Evolutionary conservation across 2,329 filamentous ascomycete genomes (phyloP).

Genomic region (Colletotrichum euphorbiae): DNA sequence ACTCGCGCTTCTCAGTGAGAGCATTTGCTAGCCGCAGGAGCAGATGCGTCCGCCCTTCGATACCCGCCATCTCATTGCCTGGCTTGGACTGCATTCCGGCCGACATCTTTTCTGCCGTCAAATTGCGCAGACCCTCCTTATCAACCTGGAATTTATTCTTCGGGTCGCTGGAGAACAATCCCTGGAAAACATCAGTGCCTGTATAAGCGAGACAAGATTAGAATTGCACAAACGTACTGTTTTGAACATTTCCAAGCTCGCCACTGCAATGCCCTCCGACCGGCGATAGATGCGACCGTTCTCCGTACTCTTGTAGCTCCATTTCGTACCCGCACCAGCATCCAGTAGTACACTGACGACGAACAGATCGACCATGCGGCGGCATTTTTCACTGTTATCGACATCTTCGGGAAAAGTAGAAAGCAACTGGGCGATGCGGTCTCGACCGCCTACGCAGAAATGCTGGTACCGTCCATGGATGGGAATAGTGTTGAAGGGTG

Average conservation of each 20-base stretch:
- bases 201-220: neutral
- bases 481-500: conserved; percentile 74
- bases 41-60: conserved; percentile 86
- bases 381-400: conserved; percentile 79
- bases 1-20: conserved; percentile 78
- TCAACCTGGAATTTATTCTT: conserved; percentile 91
- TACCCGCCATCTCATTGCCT: conserved; percentile 82
- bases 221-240: conserved; percentile 53
- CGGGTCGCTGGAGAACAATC: conserved; percentile 85
- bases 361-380: conserved; percentile 82
- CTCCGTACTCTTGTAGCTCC: conserved; percentile 93
- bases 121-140: conserved; percentile 77
- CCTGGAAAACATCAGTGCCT: conserved; percentile 54
- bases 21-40: conserved; percentile 81
- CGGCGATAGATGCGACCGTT: conserved; percentile 85
- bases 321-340: conserved; percentile 88
- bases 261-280: conserved; percentile 87
- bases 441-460: conserved; percentile 82
- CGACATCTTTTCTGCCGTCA: conserved; percentile 81
- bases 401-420: conserved; percentile 75
- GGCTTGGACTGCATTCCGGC: conserved; percentile 87
- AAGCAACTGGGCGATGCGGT: conserved; percentile 78
- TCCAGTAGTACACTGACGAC: conserved; percentile 84
- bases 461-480: conserved; percentile 89
- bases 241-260: conserved; percentile 92